Percentiles rank a stretch among this genome's conserved stretches.
Evolutionary conservation across 352 stramenopile species (phyloP).

Genomic region (Phytopythium ostracodes): DNA sequence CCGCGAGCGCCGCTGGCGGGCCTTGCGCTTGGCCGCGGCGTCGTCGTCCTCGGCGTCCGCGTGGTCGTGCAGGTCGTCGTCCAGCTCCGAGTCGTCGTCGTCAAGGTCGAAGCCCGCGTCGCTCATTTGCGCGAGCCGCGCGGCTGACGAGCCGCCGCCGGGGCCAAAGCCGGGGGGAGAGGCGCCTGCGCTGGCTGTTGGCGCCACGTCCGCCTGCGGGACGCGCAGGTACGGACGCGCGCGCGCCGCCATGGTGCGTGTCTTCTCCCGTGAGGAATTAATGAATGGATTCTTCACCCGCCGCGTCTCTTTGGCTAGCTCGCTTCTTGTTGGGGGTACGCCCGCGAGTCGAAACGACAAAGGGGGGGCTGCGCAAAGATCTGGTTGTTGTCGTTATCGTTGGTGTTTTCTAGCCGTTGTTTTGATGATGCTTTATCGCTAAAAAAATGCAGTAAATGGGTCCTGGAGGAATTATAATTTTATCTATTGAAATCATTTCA

Average conservation of each 20-base stretch:
- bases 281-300: background rate
- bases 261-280: background rate
- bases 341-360: no score
- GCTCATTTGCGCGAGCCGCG: background rate
- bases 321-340: no score
- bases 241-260: constrained; percentile 23
- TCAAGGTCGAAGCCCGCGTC: constrained; percentile 15
- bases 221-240: constrained; percentile 41
- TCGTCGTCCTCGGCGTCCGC: constrained; percentile 28
- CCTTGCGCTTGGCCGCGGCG: constrained; percentile 23
- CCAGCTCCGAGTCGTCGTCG: constrained; percentile 22
- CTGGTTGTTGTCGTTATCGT: no score
- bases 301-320: background rate
- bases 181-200: background rate
- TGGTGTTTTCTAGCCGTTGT: no score
- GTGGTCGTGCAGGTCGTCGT: constrained; percentile 17
- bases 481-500: no score
- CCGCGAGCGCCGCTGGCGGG: constrained; percentile 27
- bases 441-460: no score
- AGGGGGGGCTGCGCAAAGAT: no score
- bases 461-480: no score
- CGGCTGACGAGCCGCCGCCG: background rate
- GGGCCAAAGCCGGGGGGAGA: background rate
- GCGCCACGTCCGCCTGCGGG: constrained; percentile 27
- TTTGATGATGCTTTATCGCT: no score